Base-by-base conservation (phyloP, 192 early-diverging fungal genomes). In the Phlyctochytrium planicorne region DNA sequence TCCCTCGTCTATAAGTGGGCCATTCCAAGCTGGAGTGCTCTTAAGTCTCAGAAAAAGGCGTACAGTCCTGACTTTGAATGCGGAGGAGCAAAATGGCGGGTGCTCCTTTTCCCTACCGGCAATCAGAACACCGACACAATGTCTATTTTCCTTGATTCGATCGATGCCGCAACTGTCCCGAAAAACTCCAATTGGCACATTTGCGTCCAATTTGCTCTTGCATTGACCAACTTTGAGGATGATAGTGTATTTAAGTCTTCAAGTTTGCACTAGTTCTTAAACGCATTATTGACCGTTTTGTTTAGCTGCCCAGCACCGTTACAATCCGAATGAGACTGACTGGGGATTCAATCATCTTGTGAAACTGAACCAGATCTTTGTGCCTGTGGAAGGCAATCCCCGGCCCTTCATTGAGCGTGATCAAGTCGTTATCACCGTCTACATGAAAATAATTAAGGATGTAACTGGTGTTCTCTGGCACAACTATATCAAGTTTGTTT, bases 281-380 rank as follows among this genome's bases (percentile, higher is more conserved):
- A n/a, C n/a, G n/a, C n/a, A n/a, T 61, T 25, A 32, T 36, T 32
- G 33, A 30, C 24, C 35, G 52, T 60, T 30, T 25, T 55, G 20
- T 33, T 63, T 23, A 87, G 82, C 60, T 66, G 85, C 94, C 10
- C 78, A 88, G 34, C 95, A 99, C 76, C 82, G 97, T 59, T 98
- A 93, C 71, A 87, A 75, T 35, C 77, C 84, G 10, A 83, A 89
- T 1, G 93, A 94, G 67, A 72, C 86, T 0, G 97, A 99, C 75
- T 99, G 97, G 97, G 97, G 97, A 0, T 99, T 98, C 74, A 94
- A 91, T 32, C 82, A 82, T 23, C 89, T 94, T 65, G 74, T 88
- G 27, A 81, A 88, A 25, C 56, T 87, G 12, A 76, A 82, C 16
- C 63, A 70, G 63, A 56, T 91, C 52, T 67, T 64, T 53, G 56